Evolutionary conservation across 2,329 filamentous ascomycete species (phyloP), one percentile per base, ranked within the genome.

Genomic region (Stachybotrys echinatus): DNA sequence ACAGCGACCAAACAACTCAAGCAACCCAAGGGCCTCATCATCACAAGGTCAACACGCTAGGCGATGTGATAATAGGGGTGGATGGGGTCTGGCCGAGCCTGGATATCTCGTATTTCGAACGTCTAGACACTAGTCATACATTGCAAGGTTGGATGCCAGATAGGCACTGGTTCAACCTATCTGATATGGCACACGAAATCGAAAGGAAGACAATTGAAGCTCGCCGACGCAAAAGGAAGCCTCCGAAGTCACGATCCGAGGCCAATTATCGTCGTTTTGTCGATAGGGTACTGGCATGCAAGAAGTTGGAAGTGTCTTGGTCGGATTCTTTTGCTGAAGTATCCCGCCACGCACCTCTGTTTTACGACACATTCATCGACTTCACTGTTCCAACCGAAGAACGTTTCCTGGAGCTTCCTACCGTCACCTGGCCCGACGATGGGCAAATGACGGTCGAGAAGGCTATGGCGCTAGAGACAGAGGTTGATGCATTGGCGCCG

Each of bases 291-390:
- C 65, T 70, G 23, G 67, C 66, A 8, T 76, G 74, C 46, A 63
- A 69, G 27, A 64, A 65, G 18, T 74, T 77, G 69, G 79, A 83
- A 55, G 60, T 71, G 47, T 72, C 72, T 21, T 62, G 62, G 58
- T 49, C 51, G 2, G 51, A 60, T 12, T 56, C 52, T 3, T 67
- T 67, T 42, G 50, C 58, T 14, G 54, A 53, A 8, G 55, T 58
- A 8, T 50, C 48, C 3, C 50, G 50, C 2, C 53, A 53, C 6
- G 59, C 53, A 37, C 63, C 65, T 5, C 63, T 63, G 1, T 66
- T 64, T 49, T 55, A 64, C 50, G 67, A 67, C 48, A 59, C 66
- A 21, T 68, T 66, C 8, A 47, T 70, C n/a, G 53, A 51, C 5
- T 58, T 67, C 42, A 54, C 49, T 10, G 51, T 54, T 21, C 55